Evolutionary conservation across 768 basidiomycete genomes (phyloP).

Genomic region (Tylopilus intermedius): DNA sequence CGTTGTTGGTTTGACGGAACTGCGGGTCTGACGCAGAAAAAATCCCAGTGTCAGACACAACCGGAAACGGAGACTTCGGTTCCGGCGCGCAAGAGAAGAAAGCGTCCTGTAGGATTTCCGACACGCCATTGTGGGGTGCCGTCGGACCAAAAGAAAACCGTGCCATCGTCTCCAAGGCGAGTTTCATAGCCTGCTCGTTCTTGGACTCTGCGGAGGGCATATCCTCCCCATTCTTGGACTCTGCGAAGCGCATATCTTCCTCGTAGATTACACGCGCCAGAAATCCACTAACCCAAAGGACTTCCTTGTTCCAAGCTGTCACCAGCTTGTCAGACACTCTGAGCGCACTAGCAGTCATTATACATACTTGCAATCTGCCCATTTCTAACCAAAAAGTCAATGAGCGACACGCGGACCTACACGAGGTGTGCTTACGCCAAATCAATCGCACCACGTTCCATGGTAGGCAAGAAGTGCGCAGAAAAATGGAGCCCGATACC

Average conservation of each 20-base stretch:
- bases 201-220: slow-evolving; percentile 29
- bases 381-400: no score
- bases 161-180: slow-evolving; percentile 65
- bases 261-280: slow-evolving; percentile 47
- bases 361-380: no score
- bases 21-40: neutral
- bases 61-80: slow-evolving; percentile 10
- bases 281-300: no score
- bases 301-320: no score
- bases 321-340: no score
- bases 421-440: slow-evolving; percentile 58
- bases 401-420: no score
- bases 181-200: neutral
- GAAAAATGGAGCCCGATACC: slow-evolving; percentile 63
- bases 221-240: slow-evolving; percentile 51
- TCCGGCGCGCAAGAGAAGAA: slow-evolving; percentile 7
- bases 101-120: slow-evolving; percentile 11
- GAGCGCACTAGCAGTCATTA: no score
- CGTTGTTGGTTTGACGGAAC: slow-evolving; percentile 7
- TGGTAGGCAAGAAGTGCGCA: slow-evolving; percentile 88
- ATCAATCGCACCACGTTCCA: slow-evolving; percentile 90
- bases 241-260: slow-evolving; percentile 49
- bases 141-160: slow-evolving; percentile 66
- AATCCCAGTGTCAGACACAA: slow-evolving; percentile 11
- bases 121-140: slow-evolving; percentile 27